A percentile compares a stretch with the other conserved stretches of the same genome.
Evolutionary conservation across 2,329 filamentous ascomycete species (phyloP).

Genomic region (Pyricularia pennisetigena): DNA sequence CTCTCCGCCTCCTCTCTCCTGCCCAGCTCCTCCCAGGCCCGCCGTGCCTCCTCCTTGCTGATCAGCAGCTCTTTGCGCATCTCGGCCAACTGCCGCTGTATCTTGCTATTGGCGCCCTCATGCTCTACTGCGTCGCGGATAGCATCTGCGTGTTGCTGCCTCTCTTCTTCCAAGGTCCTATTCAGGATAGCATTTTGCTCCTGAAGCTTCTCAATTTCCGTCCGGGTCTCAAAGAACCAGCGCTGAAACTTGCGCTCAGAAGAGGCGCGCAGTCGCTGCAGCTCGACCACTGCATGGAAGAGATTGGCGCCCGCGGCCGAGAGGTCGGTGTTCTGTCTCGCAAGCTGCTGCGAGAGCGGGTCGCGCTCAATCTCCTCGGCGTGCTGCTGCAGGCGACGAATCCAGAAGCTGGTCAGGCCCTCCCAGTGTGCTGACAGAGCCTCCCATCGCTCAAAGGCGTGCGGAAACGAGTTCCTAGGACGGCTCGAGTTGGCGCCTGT

Average conservation of each 20-base stretch:
- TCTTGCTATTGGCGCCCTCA: constrained; percentile 57
- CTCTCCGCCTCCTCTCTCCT: constrained; percentile 88
- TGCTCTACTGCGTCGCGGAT: constrained; percentile 56
- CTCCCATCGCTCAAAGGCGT: constrained; percentile 97
- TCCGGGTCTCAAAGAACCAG: constrained; percentile 94
- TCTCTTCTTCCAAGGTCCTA: constrained; percentile 62
- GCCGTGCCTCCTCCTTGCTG: constrained; percentile 87
- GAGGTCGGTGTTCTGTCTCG: constrained; percentile 91
- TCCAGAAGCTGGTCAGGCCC: constrained; percentile 94
- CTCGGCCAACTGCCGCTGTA: constrained; percentile 72
- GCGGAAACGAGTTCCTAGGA: constrained; percentile 69
- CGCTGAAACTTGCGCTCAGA: constrained; percentile 97
- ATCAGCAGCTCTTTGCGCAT: constrained; percentile 91
- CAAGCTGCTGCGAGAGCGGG: constrained; percentile 77
- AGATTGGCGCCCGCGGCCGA: constrained; percentile 94
- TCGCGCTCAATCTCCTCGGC: constrained; percentile 75
- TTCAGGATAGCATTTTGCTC: constrained; percentile 79
- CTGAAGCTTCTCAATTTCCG: constrained; percentile 75
- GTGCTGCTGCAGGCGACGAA: constrained; percentile 83
- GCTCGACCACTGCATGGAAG: constrained; percentile 93
- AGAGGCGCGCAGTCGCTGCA: constrained; percentile 86
- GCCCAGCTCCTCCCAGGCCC: constrained; percentile 95
- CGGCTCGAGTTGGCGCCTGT: constrained; percentile 19
- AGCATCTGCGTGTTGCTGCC: constrained; percentile 57
- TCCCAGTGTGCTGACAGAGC: constrained; percentile 97